Evolutionary conservation across 768 basidiomycete species (phyloP).

Genomic region (Leccinum disarticulatum): DNA sequence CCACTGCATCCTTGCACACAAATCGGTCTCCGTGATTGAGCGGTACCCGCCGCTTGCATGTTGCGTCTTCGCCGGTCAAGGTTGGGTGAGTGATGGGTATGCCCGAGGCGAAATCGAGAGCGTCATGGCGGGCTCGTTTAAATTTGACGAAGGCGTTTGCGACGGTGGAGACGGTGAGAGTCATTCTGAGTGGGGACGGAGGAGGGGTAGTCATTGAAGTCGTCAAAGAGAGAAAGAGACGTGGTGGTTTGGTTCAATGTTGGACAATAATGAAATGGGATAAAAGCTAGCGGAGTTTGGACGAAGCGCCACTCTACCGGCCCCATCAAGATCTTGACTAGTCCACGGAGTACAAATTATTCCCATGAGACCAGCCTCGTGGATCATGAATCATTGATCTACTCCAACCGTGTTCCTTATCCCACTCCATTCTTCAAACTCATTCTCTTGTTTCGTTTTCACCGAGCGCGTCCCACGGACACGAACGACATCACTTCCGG

Average conservation of each 20-base stretch:
- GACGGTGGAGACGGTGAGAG: slow-evolving; percentile 36
- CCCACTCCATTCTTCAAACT: slow-evolving; percentile 43
- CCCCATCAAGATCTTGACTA: background rate
- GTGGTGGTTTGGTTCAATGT: background rate
- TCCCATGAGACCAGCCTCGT: slow-evolving; percentile 11
- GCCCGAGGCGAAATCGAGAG: slow-evolving; percentile 39
- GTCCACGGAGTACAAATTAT: background rate
- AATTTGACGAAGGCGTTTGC: slow-evolving; percentile 57
- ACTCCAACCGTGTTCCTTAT: slow-evolving; percentile 12
- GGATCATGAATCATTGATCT: slow-evolving; percentile 13
- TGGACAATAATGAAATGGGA: background rate
- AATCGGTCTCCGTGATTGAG: slow-evolving; percentile 45
- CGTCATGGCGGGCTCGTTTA: slow-evolving; percentile 38
- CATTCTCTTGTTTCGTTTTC: slow-evolving; percentile 21
- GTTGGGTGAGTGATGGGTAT: slow-evolving; percentile 37
- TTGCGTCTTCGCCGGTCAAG: slow-evolving; percentile 30
- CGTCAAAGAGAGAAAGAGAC: background rate
- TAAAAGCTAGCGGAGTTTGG: slow-evolving; percentile 24
- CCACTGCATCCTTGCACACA: slow-evolving; percentile 53
- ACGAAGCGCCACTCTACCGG: background rate
- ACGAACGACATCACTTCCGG: slow-evolving; percentile 50
- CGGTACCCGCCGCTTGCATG: slow-evolving; percentile 29
- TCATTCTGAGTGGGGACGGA: slow-evolving; percentile 22
- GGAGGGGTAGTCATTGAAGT: slow-evolving; percentile 21
- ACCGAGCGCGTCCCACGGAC: slow-evolving; percentile 32